Evolutionary conservation across 2,329 filamentous ascomycete genomes (phyloP).

Genomic region (Neocatenulostroma microsporum): DNA sequence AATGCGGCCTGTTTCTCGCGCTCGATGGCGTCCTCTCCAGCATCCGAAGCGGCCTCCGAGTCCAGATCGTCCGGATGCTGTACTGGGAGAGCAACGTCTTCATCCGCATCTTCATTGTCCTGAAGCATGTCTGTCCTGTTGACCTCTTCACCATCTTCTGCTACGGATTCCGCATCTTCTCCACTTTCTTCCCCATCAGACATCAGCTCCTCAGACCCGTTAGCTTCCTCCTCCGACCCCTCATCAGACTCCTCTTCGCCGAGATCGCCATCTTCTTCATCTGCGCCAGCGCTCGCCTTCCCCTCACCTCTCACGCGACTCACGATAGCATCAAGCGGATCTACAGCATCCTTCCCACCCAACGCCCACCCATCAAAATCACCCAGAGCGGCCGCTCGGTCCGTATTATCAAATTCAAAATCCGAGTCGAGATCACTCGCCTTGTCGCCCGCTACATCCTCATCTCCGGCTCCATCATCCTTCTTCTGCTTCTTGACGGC

Average conservation of each 20-base stretch:
- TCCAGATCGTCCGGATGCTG: too few relatives aligned
- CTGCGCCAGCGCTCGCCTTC: too few relatives aligned
- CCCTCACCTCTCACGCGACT: conserved; percentile 32
- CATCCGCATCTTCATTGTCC: too few relatives aligned
- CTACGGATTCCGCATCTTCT: too few relatives aligned
- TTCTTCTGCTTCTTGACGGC: conserved; percentile 45
- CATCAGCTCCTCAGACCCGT: too few relatives aligned
- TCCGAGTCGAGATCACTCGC: conserved; percentile 84
- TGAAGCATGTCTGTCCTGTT: too few relatives aligned
- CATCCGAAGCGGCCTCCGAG: conserved; percentile 35
- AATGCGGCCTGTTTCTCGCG: conserved; percentile 77
- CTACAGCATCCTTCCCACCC: conserved; percentile 54
- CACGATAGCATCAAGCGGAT: conserved; percentile 89
- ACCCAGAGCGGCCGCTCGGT: conserved; percentile 56
- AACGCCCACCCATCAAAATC: conserved; percentile 84
- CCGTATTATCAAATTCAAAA: conserved; percentile 81
- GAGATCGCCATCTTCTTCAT: too few relatives aligned
- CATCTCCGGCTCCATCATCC: conserved; percentile 32
- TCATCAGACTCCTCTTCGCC: too few relatives aligned
- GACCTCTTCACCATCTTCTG: too few relatives aligned
- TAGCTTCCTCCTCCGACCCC: too few relatives aligned
- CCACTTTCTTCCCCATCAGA: too few relatives aligned
- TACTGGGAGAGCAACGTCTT: too few relatives aligned
- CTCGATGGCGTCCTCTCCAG: conserved; percentile 61
- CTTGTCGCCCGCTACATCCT: conserved; percentile 55